Evolutionary conservation across 2,329 filamentous ascomycete genomes (phyloP).

Genomic region (Phyllosticta paracitricarpa): DNA sequence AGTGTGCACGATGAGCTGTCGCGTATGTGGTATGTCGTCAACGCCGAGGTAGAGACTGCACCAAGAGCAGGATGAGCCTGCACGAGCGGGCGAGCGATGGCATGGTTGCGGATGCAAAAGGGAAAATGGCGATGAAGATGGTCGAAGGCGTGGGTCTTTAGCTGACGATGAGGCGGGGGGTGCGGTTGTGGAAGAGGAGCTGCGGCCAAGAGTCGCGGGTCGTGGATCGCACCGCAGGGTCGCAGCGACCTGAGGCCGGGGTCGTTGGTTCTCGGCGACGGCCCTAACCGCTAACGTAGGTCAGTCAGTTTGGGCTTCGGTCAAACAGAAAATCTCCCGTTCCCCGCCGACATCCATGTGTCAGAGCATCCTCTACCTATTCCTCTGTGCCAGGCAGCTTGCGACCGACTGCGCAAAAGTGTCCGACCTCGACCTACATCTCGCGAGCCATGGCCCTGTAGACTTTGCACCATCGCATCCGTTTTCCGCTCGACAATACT

Average conservation of each 20-base stretch:
- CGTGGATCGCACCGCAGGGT: too few species aligned
- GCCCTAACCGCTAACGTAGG: background rate
- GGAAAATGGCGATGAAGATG: background rate
- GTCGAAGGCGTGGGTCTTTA: background rate
- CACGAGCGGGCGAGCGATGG: background rate
- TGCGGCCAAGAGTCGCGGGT: background rate
- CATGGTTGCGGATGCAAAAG: background rate
- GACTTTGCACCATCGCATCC: background rate
- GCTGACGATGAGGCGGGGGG: background rate
- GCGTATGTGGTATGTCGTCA: background rate
- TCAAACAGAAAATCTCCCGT: slow-evolving; percentile 4
- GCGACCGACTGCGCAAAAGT: background rate
- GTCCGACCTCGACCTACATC: background rate
- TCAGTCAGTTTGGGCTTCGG: background rate
- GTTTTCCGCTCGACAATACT: background rate
- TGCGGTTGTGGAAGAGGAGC: background rate
- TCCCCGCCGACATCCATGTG: slow-evolving; percentile 1
- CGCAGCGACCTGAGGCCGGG: too few species aligned
- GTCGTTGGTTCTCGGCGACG: background rate
- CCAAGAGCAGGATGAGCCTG: too few species aligned
- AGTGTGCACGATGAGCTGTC: background rate
- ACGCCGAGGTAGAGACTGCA: background rate
- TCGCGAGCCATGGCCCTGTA: background rate
- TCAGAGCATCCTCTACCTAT: slow-evolving; percentile 1
- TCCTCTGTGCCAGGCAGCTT: background rate